Evolutionary conservation across 2,329 filamentous ascomycete genomes (phyloP).

Genomic region (Diaporthe humulicola): DNA sequence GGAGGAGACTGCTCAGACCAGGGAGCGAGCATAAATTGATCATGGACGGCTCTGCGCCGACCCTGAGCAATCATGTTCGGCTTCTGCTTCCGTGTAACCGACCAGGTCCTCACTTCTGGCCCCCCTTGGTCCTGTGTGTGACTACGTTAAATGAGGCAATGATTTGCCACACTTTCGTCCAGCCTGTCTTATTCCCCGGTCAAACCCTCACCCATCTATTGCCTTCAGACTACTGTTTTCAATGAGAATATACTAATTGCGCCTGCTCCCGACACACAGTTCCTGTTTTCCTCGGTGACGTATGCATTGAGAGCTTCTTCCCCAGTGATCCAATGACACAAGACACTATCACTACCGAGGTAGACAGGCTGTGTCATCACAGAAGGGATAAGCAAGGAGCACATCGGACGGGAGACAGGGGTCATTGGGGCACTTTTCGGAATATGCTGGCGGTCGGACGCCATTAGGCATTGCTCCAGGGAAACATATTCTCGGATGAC

Average conservation of each 20-base stretch:
- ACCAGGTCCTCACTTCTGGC: slow-evolving; percentile 12
- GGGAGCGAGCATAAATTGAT: slow-evolving; percentile 23
- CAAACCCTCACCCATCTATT: slow-evolving; percentile 3
- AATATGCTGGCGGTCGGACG: slow-evolving; percentile 7
- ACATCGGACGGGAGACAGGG: slow-evolving; percentile 8
- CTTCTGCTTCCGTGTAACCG: slow-evolving; percentile 29
- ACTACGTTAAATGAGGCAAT: slow-evolving; percentile 26
- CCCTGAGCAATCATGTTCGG: neutral
- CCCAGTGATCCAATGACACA: neutral
- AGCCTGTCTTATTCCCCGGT: neutral
- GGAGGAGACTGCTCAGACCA: no score
- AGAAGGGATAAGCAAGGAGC: neutral
- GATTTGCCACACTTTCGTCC: slow-evolving; percentile 21
- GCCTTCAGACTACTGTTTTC: slow-evolving; percentile 10
- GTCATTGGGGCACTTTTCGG: neutral
- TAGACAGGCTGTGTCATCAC: neutral
- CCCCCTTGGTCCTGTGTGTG: slow-evolving; percentile 26
- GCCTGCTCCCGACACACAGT: neutral
- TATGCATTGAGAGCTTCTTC: neutral
- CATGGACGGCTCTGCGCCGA: neutral
- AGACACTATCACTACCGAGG: neutral
- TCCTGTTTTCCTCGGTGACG: neutral
- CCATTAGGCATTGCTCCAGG: neutral
- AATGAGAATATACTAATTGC: neutral
- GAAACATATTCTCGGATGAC: slow-evolving; percentile 15